phyloP scores from a whole-genome alignment of 306 rosid genomes.

The Glycyrrhiza uralensis region DNA sequence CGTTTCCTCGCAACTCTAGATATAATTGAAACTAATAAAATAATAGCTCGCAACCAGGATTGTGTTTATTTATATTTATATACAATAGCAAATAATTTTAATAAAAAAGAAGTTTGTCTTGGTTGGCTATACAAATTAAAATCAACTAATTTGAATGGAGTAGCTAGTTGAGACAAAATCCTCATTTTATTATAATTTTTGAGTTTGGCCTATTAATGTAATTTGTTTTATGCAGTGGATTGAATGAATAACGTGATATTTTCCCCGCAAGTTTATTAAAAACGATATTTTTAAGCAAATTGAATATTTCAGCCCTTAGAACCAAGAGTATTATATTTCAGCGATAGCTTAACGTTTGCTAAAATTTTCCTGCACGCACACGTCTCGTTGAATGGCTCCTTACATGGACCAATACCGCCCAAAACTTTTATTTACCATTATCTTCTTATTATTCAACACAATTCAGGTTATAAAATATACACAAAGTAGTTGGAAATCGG shows the following conservation, averaged over 20 bases:
- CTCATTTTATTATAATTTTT: no score
- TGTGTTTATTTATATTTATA: neutral
- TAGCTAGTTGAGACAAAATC: neutral
- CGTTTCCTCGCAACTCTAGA: neutral
- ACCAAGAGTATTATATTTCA: neutral
- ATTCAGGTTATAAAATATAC: constrained; percentile 1
- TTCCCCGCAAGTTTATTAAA: no score
- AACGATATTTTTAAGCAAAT: no score
- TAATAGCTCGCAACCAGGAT: neutral
- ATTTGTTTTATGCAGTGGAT: neutral
- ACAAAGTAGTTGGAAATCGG: neutral
- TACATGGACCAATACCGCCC: constrained; percentile 30
- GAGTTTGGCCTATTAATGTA: no score
- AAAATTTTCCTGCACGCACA: neutral
- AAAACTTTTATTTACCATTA: constrained; percentile 20
- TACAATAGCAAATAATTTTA: neutral
- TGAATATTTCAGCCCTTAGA: no score
- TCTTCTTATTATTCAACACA: constrained; percentile 19
- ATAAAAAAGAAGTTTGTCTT: neutral
- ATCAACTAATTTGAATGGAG: neutral
- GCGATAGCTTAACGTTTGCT: neutral
- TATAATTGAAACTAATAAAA: neutral
- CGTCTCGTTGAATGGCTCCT: constrained; percentile 8
- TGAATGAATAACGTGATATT: neutral
- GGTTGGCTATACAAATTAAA: neutral